Percentiles rank a stretch among this genome's conserved stretches.
Evolutionary conservation across 352 stramenopile genomes (phyloP).

Genomic region (Pythium aquatile): DNA sequence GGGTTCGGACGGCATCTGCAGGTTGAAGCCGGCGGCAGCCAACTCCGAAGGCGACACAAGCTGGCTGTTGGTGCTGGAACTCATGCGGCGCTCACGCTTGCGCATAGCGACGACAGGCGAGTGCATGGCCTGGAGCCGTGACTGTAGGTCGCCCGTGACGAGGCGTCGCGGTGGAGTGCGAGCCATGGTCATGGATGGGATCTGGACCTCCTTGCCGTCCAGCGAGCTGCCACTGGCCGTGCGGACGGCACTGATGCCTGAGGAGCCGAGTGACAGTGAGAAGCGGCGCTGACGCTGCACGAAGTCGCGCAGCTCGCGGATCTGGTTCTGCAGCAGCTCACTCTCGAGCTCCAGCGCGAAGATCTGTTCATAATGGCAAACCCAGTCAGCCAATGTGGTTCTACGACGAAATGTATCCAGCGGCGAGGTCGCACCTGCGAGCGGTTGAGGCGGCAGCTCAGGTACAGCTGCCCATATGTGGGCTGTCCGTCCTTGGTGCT

Average conservation of each 20-base stretch:
- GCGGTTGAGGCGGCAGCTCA: slow-evolving; percentile 49
- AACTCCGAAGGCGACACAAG: slow-evolving; percentile 26
- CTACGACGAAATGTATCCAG: no score
- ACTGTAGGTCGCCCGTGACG: neutral
- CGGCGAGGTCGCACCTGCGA: slow-evolving; percentile 35
- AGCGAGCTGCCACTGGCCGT: slow-evolving; percentile 15
- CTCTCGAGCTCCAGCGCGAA: slow-evolving; percentile 49
- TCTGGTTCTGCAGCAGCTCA: slow-evolving; percentile 61
- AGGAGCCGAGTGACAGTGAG: slow-evolving; percentile 19
- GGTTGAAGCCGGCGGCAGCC: slow-evolving; percentile 22
- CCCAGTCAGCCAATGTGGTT: neutral
- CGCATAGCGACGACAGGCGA: slow-evolving; percentile 19
- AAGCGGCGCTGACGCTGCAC: slow-evolving; percentile 37
- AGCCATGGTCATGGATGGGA: slow-evolving; percentile 1
- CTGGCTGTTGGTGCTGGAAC: slow-evolving; percentile 13
- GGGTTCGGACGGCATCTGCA: slow-evolving; percentile 13
- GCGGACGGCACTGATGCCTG: slow-evolving; percentile 11
- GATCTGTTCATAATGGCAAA: slow-evolving; percentile 32
- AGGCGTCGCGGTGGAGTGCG: neutral
- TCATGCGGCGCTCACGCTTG: slow-evolving; percentile 22
- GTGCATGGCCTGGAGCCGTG: slow-evolving; percentile 15
- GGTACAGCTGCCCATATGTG: slow-evolving; percentile 33
- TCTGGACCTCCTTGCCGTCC: slow-evolving; percentile 15
- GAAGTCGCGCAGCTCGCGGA: slow-evolving; percentile 56
- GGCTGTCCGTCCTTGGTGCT: slow-evolving; percentile 30